Evolutionary conservation across 1,284 basidiomycete genomes (phyloP), one percentile per base, ranked within the genome.

Genomic region (Meripilus lineatus): DNA sequence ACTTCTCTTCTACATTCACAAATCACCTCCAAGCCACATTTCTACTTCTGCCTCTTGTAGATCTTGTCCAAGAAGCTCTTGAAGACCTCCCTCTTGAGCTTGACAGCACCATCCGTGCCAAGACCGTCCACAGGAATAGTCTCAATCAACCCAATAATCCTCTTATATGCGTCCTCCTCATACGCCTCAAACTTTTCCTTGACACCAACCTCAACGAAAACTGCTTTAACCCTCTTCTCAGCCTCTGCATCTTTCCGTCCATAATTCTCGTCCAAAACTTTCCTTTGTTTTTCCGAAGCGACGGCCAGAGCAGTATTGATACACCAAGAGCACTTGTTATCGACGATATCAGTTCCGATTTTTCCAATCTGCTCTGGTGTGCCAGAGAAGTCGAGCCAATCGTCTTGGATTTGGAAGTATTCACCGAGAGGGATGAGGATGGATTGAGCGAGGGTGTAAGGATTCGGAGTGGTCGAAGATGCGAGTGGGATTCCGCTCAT

Each of bases 311-410:
- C 95, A 15, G 83, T 84, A 68, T 97, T 98, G 67, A 99, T 75
- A 61, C 88, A 87, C 96, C 95, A 99, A 32, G 89, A 90, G 71
- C 96, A 99, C 71, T 99, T 99, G 81, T 98, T 98, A 70, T 99
- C 95, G 46, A 96, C 68, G 58, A 99, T 99, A 66, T 99, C 96
- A 17, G 95, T 98, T 24, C 95, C 96, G 52, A 98, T 81, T 72
- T 99, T 99, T 51, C 95, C 96, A 45, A 98, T 89, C 55, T 89
- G 79, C 69, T 94, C 92, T 0, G 93, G 91, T 2, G 89, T 80
- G 10, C 87, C 93, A 41, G 87, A 87, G 62, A 84, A 96, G 68
- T 99, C 95, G 54, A 99, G 81, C 69, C 88, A 98, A 67, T 99
- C 96, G 67, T 99, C 95, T 67, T 99, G 95, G 40, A 96, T 80